Conservation (phyloP, 2,329 filamentous ascomycete species). For the Fusarium sp. region DNA sequence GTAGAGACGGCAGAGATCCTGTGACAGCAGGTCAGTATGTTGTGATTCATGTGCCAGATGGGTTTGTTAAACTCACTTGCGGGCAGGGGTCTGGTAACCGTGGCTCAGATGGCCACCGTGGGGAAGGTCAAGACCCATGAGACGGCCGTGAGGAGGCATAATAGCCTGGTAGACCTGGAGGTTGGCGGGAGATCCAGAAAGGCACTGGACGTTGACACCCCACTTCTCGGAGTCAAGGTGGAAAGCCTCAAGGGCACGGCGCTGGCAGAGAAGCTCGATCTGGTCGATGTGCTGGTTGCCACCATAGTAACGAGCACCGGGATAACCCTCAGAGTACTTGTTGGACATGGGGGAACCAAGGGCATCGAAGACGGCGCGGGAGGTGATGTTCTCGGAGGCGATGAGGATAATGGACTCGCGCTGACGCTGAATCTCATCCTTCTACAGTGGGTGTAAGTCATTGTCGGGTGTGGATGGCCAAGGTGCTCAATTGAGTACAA, state of each 20-base stretch:
- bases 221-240: constrained; percentile 87
- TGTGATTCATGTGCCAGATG: not conserved
- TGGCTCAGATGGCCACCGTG: constrained; percentile 96
- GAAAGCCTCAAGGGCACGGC: constrained; percentile 92
- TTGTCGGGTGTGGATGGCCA: not conserved
- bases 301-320: constrained; percentile 97
- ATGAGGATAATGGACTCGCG: constrained; percentile 99
- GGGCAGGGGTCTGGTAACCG: constrained; percentile 95
- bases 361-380: constrained; percentile 96
- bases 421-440: constrained; percentile 95
- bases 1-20: constrained; percentile 96
- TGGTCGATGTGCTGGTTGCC: constrained; percentile 99
- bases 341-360: constrained; percentile 96
- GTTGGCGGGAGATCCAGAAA: constrained; percentile 94
- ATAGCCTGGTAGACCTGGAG: constrained; percentile 98
- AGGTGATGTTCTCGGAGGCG: constrained; percentile 99
- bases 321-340: constrained; percentile 99
- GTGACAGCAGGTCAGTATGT: not conserved
- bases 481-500: constrained; percentile 29
- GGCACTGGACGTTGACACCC: constrained; percentile 98
- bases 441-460: constrained; percentile 62
- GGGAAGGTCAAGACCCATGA: constrained; percentile 96
- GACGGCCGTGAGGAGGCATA: constrained; percentile 92
- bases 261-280: constrained; percentile 95
- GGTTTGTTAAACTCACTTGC: constrained; percentile 71